Percentiles rank a stretch among this genome's conserved stretches.
Evolutionary conservation across 2,329 filamentous ascomycete genomes (phyloP).

Genomic region (Pyricularia sp.): DNA sequence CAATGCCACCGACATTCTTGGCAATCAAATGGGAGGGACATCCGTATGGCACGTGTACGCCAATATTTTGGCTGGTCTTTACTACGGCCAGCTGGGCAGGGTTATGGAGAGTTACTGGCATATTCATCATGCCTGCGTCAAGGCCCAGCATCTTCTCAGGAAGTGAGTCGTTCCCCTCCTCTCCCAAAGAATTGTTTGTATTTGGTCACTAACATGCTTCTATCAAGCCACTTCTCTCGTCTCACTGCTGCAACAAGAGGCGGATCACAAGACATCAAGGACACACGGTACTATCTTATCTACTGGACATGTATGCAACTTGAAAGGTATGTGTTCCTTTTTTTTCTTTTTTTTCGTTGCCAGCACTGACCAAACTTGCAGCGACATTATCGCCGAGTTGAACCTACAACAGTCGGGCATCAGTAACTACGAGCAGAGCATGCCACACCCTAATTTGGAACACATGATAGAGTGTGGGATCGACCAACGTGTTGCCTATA

Average conservation of each 20-base stretch:
- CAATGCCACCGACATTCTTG: conserved; percentile 77
- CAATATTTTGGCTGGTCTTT: conserved; percentile 75
- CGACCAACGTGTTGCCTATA: conserved; percentile 39
- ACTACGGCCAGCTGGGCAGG: conserved; percentile 78
- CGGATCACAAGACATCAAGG: not conserved
- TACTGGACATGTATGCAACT: conserved; percentile 94
- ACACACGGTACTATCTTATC: conserved; percentile 63
- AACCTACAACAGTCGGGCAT: conserved; percentile 51
- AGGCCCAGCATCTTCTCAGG: conserved; percentile 64
- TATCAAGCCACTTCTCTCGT: conserved; percentile 31
- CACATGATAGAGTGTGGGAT: conserved; percentile 33
- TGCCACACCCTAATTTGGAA: conserved; percentile 55
- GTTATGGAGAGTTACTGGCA: conserved; percentile 74
- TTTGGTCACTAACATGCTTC: not conserved
- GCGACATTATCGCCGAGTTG: conserved; percentile 87
- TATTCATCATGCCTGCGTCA: conserved; percentile 46
- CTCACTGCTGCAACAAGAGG: conserved; percentile 14
- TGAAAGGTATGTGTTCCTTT: conserved; percentile 55
- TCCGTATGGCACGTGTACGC: conserved; percentile 80
- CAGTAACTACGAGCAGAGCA: conserved; percentile 50
- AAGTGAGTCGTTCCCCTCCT: conserved; percentile 39
- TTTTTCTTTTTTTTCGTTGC: not conserved
- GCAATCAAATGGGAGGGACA: conserved; percentile 68
- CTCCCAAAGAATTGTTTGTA: not conserved
- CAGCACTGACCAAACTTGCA: conserved; percentile 23